Percentiles rank a stretch among this genome's conserved stretches.
These are phyloP conservation scores for Tieghemostelium lacteum DNA, from an alignment of 78 protist species.

Conservation along the genomic window DNA sequence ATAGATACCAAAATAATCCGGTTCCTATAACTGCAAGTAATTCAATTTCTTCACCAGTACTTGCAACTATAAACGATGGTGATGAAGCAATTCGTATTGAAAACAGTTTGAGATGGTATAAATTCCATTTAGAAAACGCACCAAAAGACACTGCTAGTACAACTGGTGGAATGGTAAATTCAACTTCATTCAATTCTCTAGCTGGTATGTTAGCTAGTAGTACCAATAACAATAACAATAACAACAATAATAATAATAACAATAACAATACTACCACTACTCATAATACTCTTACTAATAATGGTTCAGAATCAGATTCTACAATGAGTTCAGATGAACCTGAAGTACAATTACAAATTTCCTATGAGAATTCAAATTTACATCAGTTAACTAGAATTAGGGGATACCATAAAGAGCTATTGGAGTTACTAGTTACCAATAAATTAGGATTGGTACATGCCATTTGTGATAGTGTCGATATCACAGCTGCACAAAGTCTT, in stretches of 20 bases:
- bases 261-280: too few species aligned
- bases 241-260: conserved; percentile 16
- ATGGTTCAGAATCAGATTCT: conserved; percentile 37
- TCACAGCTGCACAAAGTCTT: conserved; percentile 33
- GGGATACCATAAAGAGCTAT: conserved; percentile 30
- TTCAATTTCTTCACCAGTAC: conserved; percentile 47
- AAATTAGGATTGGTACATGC: conserved; percentile 62
- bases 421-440: conserved; percentile 29
- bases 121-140: conserved; percentile 5
- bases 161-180: neutral
- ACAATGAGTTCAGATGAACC: conserved; percentile 35
- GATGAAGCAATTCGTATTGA: conserved; percentile 7
- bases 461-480: conserved; percentile 37
- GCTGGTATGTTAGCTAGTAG: neutral
- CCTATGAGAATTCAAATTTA: conserved; percentile 40
- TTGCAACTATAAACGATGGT: conserved; percentile 31
- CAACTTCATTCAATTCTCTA: neutral
- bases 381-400: conserved; percentile 30
- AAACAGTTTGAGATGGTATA: conserved; percentile 58
- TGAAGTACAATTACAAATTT: conserved; percentile 58
- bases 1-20: neutral
- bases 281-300: too few species aligned
- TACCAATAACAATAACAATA: neutral
- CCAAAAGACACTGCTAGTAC: neutral
- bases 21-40: conserved; percentile 7